phyloP scores from a whole-genome alignment of 2,329 filamentous ascomycete genomes.

The Epicoccum sorghinum region DNA sequence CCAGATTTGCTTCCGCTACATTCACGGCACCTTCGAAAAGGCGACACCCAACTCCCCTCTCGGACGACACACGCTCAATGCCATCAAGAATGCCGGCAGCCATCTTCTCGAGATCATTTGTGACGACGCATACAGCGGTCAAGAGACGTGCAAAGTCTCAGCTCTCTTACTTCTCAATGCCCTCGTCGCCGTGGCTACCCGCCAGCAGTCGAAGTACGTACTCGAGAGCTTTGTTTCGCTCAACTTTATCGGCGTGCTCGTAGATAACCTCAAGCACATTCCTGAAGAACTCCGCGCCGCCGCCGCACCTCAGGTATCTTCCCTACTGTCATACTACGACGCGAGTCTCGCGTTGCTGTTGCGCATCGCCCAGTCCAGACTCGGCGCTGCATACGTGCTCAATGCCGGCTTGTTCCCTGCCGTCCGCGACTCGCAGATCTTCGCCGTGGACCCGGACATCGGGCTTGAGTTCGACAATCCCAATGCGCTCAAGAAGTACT shows the following conservation, averaged over 20 bases:
- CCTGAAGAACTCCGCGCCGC: slow-evolving; percentile 65
- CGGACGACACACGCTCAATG: slow-evolving; percentile 64
- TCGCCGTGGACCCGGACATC: slow-evolving; percentile 88
- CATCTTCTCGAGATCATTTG: slow-evolving; percentile 84
- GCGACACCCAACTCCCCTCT: slow-evolving; percentile 43
- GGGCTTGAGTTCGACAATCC: slow-evolving; percentile 76
- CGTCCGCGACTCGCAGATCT: slow-evolving; percentile 81
- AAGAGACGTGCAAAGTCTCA: slow-evolving; percentile 80
- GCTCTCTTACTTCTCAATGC: slow-evolving; percentile 84
- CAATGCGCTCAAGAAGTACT: slow-evolving; percentile 78
- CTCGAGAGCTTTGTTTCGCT: slow-evolving; percentile 80
- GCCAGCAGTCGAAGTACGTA: slow-evolving; percentile 74
- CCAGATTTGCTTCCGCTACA: slow-evolving; percentile 86
- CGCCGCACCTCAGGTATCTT: slow-evolving; percentile 55
- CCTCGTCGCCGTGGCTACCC: slow-evolving; percentile 73
- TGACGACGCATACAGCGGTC: slow-evolving; percentile 89
- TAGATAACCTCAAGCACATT: slow-evolving; percentile 83
- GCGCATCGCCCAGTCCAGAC: slow-evolving; percentile 79
- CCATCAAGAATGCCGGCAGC: slow-evolving; percentile 80
- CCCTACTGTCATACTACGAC: slow-evolving; percentile 67
- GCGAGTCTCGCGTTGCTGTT: slow-evolving; percentile 83
- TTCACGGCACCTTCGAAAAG: slow-evolving; percentile 68
- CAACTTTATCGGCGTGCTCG: slow-evolving; percentile 88
- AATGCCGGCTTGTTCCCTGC: slow-evolving; percentile 86
- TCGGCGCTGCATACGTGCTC: slow-evolving; percentile 85